Percentiles rank a stretch among this genome's conserved stretches.
These are phyloP conservation scores for Lipomyces anomalus DNA, from an alignment of 805 yeast species.

Conservation along the genomic window DNA sequence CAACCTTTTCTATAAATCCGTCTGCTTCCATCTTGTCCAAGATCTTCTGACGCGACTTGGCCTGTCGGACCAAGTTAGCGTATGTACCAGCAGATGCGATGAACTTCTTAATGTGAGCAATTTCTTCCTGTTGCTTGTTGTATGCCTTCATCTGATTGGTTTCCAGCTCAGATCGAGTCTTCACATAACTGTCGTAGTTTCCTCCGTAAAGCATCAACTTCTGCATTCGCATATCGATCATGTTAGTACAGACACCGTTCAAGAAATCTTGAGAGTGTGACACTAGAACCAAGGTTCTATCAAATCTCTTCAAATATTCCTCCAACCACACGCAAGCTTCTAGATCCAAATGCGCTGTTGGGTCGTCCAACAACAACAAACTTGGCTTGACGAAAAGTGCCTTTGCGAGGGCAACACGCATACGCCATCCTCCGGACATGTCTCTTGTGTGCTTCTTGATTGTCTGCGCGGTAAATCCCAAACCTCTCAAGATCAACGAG, in stretches of 20 bases:
- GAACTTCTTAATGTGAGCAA: conserved; percentile 94
- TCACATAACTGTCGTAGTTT: conserved; percentile 94
- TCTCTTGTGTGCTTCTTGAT: conserved; percentile 93
- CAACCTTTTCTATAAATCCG: conserved; percentile 86
- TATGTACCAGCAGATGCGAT: conserved; percentile 99
- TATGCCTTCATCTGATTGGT: conserved; percentile 98
- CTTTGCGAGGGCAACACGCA: conserved; percentile 98
- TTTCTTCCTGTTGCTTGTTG: conserved; percentile 96
- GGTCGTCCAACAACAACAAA: conserved; percentile 88
- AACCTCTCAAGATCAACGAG: conserved; percentile 90
- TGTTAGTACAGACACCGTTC: conserved; percentile 96
- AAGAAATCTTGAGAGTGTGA: conserved; percentile 99
- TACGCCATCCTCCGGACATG: conserved; percentile 99
- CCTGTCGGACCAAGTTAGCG: conserved; percentile 97
- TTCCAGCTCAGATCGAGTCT: conserved; percentile 90
- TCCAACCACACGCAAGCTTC: conserved; percentile 99
- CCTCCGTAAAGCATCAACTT: conserved; percentile 85
- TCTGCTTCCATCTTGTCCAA: conserved; percentile 99
- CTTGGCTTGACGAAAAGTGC: conserved; percentile 98
- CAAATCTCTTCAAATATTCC: conserved; percentile 92
- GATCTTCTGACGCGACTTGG: conserved; percentile 98
- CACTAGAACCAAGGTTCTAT: conserved; percentile 85
- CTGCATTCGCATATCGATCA: conserved; percentile 88
- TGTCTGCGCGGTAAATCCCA: conserved; percentile 85
- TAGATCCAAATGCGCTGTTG: conserved; percentile 98